Percentiles rank a stretch among this genome's conserved stretches.
Evolutionary conservation across 352 stramenopile species (phyloP).

Genomic region (Phytophthora melonis): DNA sequence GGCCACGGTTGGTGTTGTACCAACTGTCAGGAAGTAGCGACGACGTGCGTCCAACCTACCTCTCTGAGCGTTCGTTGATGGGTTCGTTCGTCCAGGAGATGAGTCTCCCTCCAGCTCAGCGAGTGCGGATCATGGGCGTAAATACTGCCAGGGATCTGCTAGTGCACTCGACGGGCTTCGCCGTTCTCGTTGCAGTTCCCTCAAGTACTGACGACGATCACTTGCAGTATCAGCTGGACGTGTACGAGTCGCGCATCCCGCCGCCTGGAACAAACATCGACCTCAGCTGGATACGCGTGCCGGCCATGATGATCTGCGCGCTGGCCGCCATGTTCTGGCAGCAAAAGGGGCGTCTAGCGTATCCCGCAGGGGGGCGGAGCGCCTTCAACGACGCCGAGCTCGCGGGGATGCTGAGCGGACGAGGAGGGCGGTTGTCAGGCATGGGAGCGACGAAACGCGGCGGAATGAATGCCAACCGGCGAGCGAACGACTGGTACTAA

Average conservation of each 20-base stretch:
- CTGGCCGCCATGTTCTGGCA: constrained; percentile 48
- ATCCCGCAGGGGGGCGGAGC: constrained; percentile 11
- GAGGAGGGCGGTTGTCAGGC: constrained; percentile 16
- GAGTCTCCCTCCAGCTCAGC: neutral
- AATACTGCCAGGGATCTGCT: constrained; percentile 24
- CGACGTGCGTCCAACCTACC: constrained; percentile 25
- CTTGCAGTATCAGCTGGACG: constrained; percentile 15
- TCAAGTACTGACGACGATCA: neutral
- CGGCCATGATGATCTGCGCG: constrained; percentile 43
- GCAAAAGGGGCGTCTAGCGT: constrained; percentile 23
- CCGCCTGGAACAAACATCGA: constrained; percentile 31
- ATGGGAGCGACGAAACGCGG: constrained; percentile 18
- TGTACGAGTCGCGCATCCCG: constrained; percentile 37
- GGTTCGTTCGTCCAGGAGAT: constrained; percentile 4
- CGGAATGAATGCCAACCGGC: constrained; percentile 6
- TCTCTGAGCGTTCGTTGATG: constrained; percentile 26
- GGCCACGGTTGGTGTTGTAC: constrained; percentile 30
- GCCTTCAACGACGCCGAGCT: constrained; percentile 33
- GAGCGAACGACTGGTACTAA: constrained; percentile 26
- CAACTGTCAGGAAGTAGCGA: constrained; percentile 37
- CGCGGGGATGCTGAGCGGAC: constrained; percentile 12
- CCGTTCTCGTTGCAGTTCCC: constrained; percentile 12
- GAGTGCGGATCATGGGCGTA: constrained; percentile 10
- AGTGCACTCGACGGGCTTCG: constrained; percentile 30
- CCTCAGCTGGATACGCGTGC: constrained; percentile 45